Evolutionary conservation across 768 basidiomycete species (phyloP).

Genomic region (Calocybe indica): DNA sequence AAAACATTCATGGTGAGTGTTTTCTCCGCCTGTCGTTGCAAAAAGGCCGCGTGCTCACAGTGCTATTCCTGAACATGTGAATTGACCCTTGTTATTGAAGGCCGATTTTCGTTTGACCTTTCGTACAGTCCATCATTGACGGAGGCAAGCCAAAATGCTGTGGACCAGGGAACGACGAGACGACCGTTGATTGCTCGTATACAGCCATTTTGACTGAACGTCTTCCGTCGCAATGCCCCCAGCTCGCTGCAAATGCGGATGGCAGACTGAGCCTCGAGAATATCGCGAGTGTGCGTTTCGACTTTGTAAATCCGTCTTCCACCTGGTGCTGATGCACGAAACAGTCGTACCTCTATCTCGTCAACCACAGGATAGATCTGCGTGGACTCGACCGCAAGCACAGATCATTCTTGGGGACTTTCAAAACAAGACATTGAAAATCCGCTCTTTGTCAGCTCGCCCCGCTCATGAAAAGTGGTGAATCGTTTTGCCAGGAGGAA

Average conservation of each 20-base stretch:
- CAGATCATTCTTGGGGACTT: no score
- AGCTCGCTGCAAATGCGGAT: slow-evolving; percentile 40
- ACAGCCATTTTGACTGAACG: slow-evolving; percentile 29
- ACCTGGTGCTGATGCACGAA: not conserved
- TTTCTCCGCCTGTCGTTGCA: not conserved
- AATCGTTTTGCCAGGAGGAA: no score
- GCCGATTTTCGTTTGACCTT: slow-evolving; percentile 25
- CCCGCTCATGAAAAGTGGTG: slow-evolving; percentile 15
- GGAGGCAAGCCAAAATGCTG: slow-evolving; percentile 27
- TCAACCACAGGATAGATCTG: slow-evolving; percentile 12
- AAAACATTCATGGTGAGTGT: slow-evolving; percentile 64
- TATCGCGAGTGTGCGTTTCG: slow-evolving; percentile 49
- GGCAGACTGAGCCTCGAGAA: slow-evolving; percentile 51
- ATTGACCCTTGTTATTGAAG: not conserved
- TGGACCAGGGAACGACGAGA: not conserved
- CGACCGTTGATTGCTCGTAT: not conserved
- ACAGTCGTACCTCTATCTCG: slow-evolving; percentile 2
- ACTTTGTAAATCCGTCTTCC: not conserved
- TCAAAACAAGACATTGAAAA: no score
- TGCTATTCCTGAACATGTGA: not conserved
- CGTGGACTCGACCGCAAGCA: slow-evolving; percentile 11
- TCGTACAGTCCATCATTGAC: slow-evolving; percentile 42
- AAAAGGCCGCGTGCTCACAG: no score
- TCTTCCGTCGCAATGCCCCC: slow-evolving; percentile 13
- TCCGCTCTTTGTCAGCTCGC: slow-evolving; percentile 3